A percentile compares a stretch with the other conserved stretches of the same genome.
Conservation (phyloP, 2,329 filamentous ascomycete species). For the Fusarium oligoseptatum region DNA sequence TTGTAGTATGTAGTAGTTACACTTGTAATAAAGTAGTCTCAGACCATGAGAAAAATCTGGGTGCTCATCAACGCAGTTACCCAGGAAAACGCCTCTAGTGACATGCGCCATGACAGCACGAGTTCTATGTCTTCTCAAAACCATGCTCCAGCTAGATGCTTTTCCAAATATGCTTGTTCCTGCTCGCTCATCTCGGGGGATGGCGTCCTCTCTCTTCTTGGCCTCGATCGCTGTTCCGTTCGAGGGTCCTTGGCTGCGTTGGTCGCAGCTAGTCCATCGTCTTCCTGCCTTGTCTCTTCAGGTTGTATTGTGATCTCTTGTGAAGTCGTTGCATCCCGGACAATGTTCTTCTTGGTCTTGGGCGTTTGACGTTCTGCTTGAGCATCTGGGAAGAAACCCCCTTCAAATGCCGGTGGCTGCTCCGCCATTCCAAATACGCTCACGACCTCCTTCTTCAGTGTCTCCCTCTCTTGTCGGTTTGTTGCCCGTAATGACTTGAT, state of each 20-base stretch:
- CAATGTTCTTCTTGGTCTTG: slow-evolving; percentile 19
- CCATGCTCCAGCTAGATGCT: slow-evolving; percentile 36
- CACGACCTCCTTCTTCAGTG: slow-evolving; percentile 32
- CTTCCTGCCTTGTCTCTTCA: slow-evolving; percentile 21
- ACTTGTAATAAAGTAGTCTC: slow-evolving; percentile 11
- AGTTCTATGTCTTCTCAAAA: slow-evolving; percentile 31
- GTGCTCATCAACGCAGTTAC: slow-evolving; percentile 2
- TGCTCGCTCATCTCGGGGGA: slow-evolving; percentile 25
- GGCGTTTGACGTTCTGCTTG: slow-evolving; percentile 14
- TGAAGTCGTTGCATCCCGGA: slow-evolving; percentile 16
- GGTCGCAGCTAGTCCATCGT: not conserved
- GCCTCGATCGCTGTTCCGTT: slow-evolving; percentile 15
- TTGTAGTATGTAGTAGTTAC: slow-evolving; percentile 15
- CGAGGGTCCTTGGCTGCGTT: slow-evolving; percentile 5
- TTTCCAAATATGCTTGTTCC: slow-evolving; percentile 34
- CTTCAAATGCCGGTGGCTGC: slow-evolving; percentile 25
- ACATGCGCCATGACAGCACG: slow-evolving; percentile 23
- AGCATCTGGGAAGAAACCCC: slow-evolving; percentile 18
- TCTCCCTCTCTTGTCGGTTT: slow-evolving; percentile 34
- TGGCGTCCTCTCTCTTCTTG: slow-evolving; percentile 15
- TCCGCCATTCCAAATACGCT: slow-evolving; percentile 39
- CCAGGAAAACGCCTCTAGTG: slow-evolving; percentile 10
- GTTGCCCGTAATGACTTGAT: slow-evolving; percentile 40
- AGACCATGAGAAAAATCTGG: slow-evolving; percentile 2
- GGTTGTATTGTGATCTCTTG: slow-evolving; percentile 11